Evolutionary conservation across 495 filamentous ascomycete species (phyloP).

Genomic region (Neurospora terricola): DNA sequence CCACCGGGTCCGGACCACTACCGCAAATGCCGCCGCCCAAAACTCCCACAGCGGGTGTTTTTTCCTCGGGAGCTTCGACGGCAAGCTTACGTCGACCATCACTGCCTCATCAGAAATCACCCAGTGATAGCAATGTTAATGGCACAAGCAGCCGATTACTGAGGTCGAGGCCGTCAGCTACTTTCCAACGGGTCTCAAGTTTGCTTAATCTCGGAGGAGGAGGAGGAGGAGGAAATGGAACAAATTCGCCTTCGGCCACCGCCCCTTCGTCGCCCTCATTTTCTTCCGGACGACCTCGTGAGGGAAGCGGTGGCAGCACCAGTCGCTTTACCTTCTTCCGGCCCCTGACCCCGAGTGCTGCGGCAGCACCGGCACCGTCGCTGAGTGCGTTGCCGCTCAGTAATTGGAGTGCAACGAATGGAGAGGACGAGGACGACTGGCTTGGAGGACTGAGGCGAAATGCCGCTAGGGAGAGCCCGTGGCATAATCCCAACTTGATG

Average conservation of each 20-base stretch:
- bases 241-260: not conserved
- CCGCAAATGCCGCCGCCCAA: not conserved
- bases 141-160: not conserved
- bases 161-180: not conserved
- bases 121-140: not conserved
- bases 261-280: not conserved
- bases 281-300: not conserved
- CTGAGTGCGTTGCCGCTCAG: not conserved
- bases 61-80: not conserved
- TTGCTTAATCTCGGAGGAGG: conserved; percentile 3
- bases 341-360: not conserved
- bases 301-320: not conserved
- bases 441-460: not conserved
- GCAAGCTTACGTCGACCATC: not conserved
- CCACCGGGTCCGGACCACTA: not conserved
- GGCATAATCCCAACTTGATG: conserved; percentile 31
- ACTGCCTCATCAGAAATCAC: not conserved
- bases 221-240: not conserved
- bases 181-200: conserved; percentile 5
- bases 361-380: not conserved
- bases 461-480: conserved; percentile 6
- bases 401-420: not conserved
- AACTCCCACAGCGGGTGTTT: not conserved
- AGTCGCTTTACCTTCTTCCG: not conserved
- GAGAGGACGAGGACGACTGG: not conserved